Conservation (phyloP, 768 basidiomycete species). For the Tylopilus sp. region DNA sequence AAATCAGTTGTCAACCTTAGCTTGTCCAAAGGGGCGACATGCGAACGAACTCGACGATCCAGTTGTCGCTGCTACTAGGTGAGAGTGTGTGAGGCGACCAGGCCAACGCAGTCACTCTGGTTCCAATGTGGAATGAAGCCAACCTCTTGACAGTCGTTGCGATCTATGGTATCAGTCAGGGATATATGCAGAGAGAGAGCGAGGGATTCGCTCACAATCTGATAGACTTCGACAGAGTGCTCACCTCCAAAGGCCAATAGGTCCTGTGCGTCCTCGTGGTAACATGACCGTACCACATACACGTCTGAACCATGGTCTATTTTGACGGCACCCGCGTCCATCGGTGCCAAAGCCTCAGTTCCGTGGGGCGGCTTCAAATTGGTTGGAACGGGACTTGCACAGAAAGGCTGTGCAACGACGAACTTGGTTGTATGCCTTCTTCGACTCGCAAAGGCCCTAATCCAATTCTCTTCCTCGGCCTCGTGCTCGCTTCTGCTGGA, state of each 20-base stretch:
- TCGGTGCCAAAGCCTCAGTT: conserved; percentile 26
- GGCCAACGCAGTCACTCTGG: conserved; percentile 67
- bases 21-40: neutral
- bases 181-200: neutral
- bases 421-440: conserved; percentile 11
- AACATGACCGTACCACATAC: conserved; percentile 59
- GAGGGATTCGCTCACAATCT: conserved; percentile 47
- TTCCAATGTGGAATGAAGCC: conserved; percentile 73
- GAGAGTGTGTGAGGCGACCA: conserved; percentile 74
- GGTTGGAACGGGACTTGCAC: neutral
- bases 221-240: conserved; percentile 67
- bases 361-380: too few relatives aligned
- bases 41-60: conserved; percentile 66
- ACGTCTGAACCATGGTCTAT: conserved; percentile 60
- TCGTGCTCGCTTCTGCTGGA: conserved; percentile 54
- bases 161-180: conserved; percentile 31
- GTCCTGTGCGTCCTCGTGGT: conserved; percentile 59
- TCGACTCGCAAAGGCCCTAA: conserved; percentile 46
- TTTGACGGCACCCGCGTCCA: conserved; percentile 47
- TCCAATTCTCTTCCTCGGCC: conserved; percentile 57
- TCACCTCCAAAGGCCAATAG: conserved; percentile 72
- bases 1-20: conserved; percentile 6
- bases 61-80: conserved; percentile 58
- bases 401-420: neutral
- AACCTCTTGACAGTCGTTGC: conserved; percentile 45